Base-by-base conservation (phyloP, 1,284 basidiomycete genomes). In the Heterobasidion irregulare region DNA sequence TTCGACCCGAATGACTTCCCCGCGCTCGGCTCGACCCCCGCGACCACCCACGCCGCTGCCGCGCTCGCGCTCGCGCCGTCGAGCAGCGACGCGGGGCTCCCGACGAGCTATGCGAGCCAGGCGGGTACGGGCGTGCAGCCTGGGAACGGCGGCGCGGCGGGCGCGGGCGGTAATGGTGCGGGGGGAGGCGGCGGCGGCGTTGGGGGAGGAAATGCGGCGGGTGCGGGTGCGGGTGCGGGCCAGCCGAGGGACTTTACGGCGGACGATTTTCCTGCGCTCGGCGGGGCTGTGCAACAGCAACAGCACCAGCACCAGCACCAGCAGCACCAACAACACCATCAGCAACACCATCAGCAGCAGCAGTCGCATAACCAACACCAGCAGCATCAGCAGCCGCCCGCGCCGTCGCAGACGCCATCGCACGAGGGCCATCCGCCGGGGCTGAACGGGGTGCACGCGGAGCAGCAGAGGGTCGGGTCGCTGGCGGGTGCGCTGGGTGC, bases 1-100 rank as follows among this genome's bases (percentile, higher is more conserved):
- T 79, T 92, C 53, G 89, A 92, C 74, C 88, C 82, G 38, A 92
- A 86, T 65, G 89, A 92, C 69, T 92, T 92, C 64, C 89, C 89
- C 10, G 89, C 88, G 32, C 77, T 92, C 10, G 88, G 89, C 47
- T 84, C 88, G 38, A 70, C 73, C 15, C 70, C 75, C 8, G 63
- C 68, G 19, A 72, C 64, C 55, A 66, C 69, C 47, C 63, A 68
- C 36, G 65, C 64, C 18, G 2, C 16, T 2, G n/a, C n/a, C 16
- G 46, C 46, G 46, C 19, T 13, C 36, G 65, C 64, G 16, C 10
- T 12, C 10, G n/a, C n/a, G 10, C 12, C 46, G 46, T 12, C 38
- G 38, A 67, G 67, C 26, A 75, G 72, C 47, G 63, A 52, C 45
- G 50, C 55, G 6, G 63, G 58, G 16, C 53, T 53, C 18, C 47